Evolutionary conservation across 2,329 filamentous ascomycete genomes (phyloP).

Genomic region (Cordyceps farinosa): DNA sequence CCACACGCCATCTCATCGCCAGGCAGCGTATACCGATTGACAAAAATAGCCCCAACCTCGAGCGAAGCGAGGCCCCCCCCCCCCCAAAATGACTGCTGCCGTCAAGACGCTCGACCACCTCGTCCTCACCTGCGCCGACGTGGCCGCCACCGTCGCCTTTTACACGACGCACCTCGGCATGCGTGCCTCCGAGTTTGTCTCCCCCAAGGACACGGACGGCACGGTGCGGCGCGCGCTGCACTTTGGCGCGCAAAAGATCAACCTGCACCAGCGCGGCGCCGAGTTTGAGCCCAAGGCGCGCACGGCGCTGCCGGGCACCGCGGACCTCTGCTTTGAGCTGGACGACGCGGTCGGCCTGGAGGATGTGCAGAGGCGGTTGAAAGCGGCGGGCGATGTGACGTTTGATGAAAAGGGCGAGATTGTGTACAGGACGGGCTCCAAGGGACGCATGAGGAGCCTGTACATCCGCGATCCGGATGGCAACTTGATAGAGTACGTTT

Average conservation of each 20-base stretch:
- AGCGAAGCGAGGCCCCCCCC: too few relatives aligned
- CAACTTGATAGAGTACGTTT: conserved; percentile 57
- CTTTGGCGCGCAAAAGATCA: conserved; percentile 59
- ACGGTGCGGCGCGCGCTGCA: conserved; percentile 46
- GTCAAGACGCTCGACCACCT: conserved; percentile 55
- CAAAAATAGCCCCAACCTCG: too few relatives aligned
- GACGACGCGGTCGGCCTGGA: conserved; percentile 43
- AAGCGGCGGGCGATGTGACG: conserved; percentile 44
- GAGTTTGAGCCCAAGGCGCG: conserved; percentile 59
- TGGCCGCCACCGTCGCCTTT: conserved; percentile 49
- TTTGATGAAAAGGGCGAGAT: conserved; percentile 45
- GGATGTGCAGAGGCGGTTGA: conserved; percentile 40
- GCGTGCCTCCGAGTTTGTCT: conserved; percentile 49
- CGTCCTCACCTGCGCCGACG: conserved; percentile 54
- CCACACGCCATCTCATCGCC: neutral
- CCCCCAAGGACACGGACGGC: conserved; percentile 32
- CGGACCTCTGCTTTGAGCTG: conserved; percentile 58
- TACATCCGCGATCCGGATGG: conserved; percentile 61
- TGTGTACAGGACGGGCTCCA: conserved; percentile 54
- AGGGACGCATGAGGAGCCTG: conserved; percentile 52
- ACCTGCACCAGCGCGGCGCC: conserved; percentile 54
- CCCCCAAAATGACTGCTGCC: conserved; percentile 18
- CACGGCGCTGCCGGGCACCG: conserved; percentile 52
- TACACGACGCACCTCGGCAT: conserved; percentile 56
- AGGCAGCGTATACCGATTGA: neutral